Base-by-base conservation (phyloP, 2,329 filamentous ascomycete species). In the Claviceps pusilla region DNA sequence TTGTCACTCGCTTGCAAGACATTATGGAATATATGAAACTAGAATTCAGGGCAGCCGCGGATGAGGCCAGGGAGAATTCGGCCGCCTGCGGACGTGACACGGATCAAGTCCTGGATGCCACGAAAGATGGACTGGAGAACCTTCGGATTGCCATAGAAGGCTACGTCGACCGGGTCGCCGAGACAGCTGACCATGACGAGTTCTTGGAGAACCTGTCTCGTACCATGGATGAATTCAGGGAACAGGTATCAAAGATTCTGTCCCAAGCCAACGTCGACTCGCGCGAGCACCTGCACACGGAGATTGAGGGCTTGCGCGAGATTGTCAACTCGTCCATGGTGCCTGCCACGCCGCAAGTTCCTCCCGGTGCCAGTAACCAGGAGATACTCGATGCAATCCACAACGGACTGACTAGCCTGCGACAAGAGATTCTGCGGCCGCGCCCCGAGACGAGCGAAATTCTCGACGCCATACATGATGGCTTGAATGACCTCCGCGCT, bases 401-500 rank as follows among this genome's bases (percentile, higher is more conserved):
- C 35, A 80, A 78, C 48, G 88, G 89, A 2, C 76, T 96, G 42
- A 86, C 87, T 57, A 79, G 78, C 47, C 76, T 96, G 39, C 80
- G 88, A 5, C 76, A 79, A 16, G 90, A 96, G 60, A 78, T 95
- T 51, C 84, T 84, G 7, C 73, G 78, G 14, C 78, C 78, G 3
- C 73, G 79, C 48, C 73, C 77, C 16, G 88, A 90, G 59, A 91
- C 89, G 0, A 86, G 89, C 52, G 89, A 96, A 63, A 87, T 95
- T 11, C 75, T 97, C 1, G 89, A 95, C 64, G 87, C 90, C 1
- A 75, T 97, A 53, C 90, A 94, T 56, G 89, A 96, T 66, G 90
- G 90, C 2, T 77, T 97, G 7, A 83, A 86, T 57, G 83, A 84
- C 50, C 74, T 97, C 9, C 82, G 87, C 31, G 74, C 76, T 33